Evolutionary conservation across 768 basidiomycete species (phyloP).

Genomic region (Russula ochroleuca): DNA sequence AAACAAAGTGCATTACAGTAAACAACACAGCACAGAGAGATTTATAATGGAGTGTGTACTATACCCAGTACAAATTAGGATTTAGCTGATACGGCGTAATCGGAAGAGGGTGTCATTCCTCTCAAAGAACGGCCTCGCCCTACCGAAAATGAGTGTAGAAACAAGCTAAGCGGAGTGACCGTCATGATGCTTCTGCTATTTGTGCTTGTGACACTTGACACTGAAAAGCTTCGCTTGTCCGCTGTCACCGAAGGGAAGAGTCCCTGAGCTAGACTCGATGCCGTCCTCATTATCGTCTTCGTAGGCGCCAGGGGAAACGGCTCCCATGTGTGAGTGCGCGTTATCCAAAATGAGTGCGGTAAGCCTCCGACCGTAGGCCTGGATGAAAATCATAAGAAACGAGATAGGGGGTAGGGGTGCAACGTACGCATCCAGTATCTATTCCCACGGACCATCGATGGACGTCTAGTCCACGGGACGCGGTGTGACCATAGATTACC

Average conservation of each 20-base stretch:
- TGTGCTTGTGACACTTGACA: slow-evolving; percentile 41
- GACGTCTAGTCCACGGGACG: slow-evolving; percentile 72
- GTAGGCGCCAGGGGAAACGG: neutral
- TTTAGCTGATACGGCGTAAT: too few relatives aligned
- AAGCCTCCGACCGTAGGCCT: slow-evolving; percentile 58
- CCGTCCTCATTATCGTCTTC: slow-evolving; percentile 27
- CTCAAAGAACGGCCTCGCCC: too few relatives aligned
- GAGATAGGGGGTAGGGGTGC: neutral
- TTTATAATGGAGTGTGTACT: too few relatives aligned
- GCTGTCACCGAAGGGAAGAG: slow-evolving; percentile 55
- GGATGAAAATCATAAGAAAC: slow-evolving; percentile 10
- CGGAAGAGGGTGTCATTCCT: too few relatives aligned
- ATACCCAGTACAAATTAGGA: too few relatives aligned
- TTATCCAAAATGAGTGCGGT: slow-evolving; percentile 62
- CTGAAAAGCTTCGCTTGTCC: slow-evolving; percentile 46
- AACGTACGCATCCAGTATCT: slow-evolving; percentile 80
- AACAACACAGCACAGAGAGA: too few relatives aligned
- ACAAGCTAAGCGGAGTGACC: neutral
- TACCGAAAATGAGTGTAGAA: neutral
- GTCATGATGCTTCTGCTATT: neutral
- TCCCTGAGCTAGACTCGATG: slow-evolving; percentile 24
- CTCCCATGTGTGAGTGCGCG: neutral
- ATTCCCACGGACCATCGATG: slow-evolving; percentile 81
- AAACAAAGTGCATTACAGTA: too few relatives aligned
- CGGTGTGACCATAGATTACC: slow-evolving; percentile 86